Base-by-base conservation (phyloP, 768 basidiomycete species). In the Termitomyces sp. region DNA sequence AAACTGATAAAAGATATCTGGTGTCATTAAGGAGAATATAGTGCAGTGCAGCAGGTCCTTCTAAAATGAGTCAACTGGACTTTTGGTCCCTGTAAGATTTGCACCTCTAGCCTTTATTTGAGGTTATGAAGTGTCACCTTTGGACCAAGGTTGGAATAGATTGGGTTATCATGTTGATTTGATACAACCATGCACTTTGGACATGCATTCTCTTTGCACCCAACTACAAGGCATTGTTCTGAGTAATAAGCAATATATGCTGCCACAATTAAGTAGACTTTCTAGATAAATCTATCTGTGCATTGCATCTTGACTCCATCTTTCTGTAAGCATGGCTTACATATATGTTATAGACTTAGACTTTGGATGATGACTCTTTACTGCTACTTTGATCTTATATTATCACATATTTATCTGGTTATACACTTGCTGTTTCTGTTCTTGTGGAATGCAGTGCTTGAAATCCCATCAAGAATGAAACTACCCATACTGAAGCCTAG, bases 1-100 rank as follows among this genome's bases (percentile, higher is more conserved):
- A 0, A 81, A 64, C 59, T 79, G 77, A 59, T 79, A 77, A 16
- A 80, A 71, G 25, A 78, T 42, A 66, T 78, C 66, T 14, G 73
- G 70, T 0, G 72, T 75, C 30, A 81, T 57, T n/a, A 56, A 67
- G 0, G 32, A 0, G 60, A 73, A 76, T 39, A 79, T 79, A 52
- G 77, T 59, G 54, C 57, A 57, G 17, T 71, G 63, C 0, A 73
- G 76, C 12, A 79, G 59, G 41, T 74, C 59, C 1, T 43, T 45
- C 78, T 77, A 79, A 59, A 78, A 79, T 16, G 76, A 78, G 16
- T 45, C 19, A 21, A 66, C 45, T 37, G 30, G 19, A 56, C 32
- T 54, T 43, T 32, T 62, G 57, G 60, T 67, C 64, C 17, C 43
- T 54, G 25, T 10, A n/a, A 35, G 54, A 14, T n/a, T 34, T 7